Percentiles rank a stretch among this genome's conserved stretches.
Evolutionary conservation across 805 yeast species (phyloP).

Genomic region (Blastobotrys terrestris): DNA sequence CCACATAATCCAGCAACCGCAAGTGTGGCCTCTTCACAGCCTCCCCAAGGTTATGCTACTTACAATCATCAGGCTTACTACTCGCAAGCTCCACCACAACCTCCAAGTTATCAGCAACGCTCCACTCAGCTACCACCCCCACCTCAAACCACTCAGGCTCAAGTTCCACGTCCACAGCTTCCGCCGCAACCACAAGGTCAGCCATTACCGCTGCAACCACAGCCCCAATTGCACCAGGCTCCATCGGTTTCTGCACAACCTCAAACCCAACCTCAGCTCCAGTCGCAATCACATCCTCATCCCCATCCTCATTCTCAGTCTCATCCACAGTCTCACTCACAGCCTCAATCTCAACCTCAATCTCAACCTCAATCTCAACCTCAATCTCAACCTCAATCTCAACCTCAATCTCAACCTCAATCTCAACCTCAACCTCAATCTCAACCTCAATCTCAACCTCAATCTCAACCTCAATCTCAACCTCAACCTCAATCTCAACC

Average conservation of each 20-base stretch:
- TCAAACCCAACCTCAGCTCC: no score
- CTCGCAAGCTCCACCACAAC: conserved; percentile 1
- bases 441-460: no score
- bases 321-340: neutral
- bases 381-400: no score
- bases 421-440: neutral
- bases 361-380: no score
- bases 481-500: neutral
- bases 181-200: neutral
- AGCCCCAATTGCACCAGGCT: neutral
- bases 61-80: neutral
- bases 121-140: neutral
- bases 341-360: neutral
- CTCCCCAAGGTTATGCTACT: neutral
- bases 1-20: neutral
- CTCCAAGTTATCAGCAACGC: neutral
- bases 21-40: neutral
- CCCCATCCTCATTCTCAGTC: no score
- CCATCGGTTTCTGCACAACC: neutral
- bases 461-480: neutral
- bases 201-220: neutral
- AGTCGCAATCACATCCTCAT: neutral
- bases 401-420: neutral
- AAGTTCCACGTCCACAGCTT: neutral
- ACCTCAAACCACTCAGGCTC: no score